These are phyloP conservation scores for Fusarium sp. DNA, from an alignment of 2,329 filamentous ascomycete genomes.

Conservation along the genomic window DNA sequence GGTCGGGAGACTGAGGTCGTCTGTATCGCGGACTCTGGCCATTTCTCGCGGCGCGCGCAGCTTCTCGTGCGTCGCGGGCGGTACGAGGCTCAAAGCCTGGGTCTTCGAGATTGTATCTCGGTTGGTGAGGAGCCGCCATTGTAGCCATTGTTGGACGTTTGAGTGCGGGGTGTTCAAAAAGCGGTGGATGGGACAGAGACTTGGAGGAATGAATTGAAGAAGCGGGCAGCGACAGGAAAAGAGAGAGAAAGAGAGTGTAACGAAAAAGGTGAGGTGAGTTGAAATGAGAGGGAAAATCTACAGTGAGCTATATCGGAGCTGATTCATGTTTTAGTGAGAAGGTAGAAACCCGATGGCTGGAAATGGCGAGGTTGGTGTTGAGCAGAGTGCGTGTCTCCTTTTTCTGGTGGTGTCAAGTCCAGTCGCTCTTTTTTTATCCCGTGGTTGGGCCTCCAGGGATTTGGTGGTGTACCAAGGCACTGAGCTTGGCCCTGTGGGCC, in stretches of 20 bases:
- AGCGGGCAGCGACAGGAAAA: neutral
- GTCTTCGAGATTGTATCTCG: constrained; percentile 38
- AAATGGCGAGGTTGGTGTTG: constrained; percentile 37
- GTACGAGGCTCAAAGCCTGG: constrained; percentile 43
- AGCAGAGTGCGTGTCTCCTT: neutral
- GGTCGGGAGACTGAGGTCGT: constrained; percentile 46
- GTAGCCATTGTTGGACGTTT: constrained; percentile 26
- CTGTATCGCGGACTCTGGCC: constrained; percentile 46
- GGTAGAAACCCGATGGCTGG: constrained; percentile 37
- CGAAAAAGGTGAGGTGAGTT: neutral
- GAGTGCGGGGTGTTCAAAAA: neutral
- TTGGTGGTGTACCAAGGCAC: neutral
- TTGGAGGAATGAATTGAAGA: neutral
- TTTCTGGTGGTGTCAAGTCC: neutral
- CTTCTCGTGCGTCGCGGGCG: constrained; percentile 46
- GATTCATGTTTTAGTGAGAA: constrained; percentile 32
- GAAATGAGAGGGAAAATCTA: constrained; percentile 12
- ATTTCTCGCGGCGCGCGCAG: constrained; percentile 43
- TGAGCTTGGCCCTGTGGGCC: constrained; percentile 15
- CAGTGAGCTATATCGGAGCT: constrained; percentile 5
- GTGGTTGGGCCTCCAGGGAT: constrained; percentile 12
- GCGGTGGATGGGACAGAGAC: constrained; percentile 5
- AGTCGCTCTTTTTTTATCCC: too few species aligned
- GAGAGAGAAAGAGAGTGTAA: neutral
- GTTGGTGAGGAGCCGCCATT: constrained; percentile 38